Conservation (phyloP, 139 green algal genomes). For the Coccomyxa sp. region DNA sequence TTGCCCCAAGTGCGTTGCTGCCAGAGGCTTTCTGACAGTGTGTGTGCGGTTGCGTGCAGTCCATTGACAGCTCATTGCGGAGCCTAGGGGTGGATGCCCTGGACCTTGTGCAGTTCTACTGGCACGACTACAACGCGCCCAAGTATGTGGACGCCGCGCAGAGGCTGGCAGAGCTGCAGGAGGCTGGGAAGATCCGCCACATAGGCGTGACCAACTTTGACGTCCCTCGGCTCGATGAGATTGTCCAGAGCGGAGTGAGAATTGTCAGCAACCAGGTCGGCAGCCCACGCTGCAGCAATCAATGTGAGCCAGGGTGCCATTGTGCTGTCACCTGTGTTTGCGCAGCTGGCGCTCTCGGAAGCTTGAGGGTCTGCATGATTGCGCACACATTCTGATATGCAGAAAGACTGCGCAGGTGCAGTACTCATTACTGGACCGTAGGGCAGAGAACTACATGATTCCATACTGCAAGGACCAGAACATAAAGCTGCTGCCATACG, state of each 20-base stretch:
- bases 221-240: slow-evolving; percentile 53
- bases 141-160: slow-evolving; percentile 62
- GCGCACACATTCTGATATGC: too few species aligned
- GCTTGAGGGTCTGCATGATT: too few species aligned
- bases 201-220: slow-evolving; percentile 90
- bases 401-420: slow-evolving; percentile 59
- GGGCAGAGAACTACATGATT: slow-evolving; percentile 65
- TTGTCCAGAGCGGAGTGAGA: slow-evolving; percentile 60
- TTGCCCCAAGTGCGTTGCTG: slow-evolving; percentile 52
- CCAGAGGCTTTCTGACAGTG: too few species aligned
- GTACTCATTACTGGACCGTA: slow-evolving; percentile 81
- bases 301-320: background rate
- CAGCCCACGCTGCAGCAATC: background rate
- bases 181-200: slow-evolving; percentile 45
- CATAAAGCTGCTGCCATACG: slow-evolving; percentile 78
- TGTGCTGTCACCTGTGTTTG: background rate
- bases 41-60: too few species aligned
- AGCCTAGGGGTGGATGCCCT: slow-evolving; percentile 34
- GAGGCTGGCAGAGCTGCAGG: slow-evolving; percentile 55
- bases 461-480: slow-evolving; percentile 52
- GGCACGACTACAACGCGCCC: slow-evolving; percentile 26
- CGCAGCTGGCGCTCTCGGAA: background rate
- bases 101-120: slow-evolving; percentile 61
- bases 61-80: slow-evolving; percentile 22
- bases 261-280: slow-evolving; percentile 65